These are phyloP conservation scores for Cladosporium sp. DNA, from an alignment of 2,329 filamentous ascomycete genomes.

Conservation along the genomic window DNA sequence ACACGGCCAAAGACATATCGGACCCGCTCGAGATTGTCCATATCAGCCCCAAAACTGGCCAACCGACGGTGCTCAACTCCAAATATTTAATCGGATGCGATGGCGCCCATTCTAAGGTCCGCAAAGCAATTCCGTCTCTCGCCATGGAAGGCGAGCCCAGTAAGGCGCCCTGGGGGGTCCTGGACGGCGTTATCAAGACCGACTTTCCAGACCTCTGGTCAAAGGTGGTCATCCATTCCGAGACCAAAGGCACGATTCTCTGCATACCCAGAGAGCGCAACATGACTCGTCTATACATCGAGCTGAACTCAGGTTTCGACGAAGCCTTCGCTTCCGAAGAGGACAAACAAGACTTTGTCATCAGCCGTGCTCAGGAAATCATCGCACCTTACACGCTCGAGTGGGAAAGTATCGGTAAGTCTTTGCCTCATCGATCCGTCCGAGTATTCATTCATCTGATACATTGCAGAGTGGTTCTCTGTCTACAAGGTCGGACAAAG, in stretches of 20 bases:
- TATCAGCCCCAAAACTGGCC: slow-evolving; percentile 34
- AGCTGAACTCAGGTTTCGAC: slow-evolving; percentile 35
- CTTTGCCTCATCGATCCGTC: not conserved
- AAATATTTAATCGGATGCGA: slow-evolving; percentile 68
- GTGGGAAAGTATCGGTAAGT: slow-evolving; percentile 39
- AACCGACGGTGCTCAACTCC: slow-evolving; percentile 45
- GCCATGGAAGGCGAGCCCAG: slow-evolving; percentile 44
- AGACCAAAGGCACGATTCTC: slow-evolving; percentile 64
- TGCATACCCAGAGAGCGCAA: slow-evolving; percentile 69
- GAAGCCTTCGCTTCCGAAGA: slow-evolving; percentile 30
- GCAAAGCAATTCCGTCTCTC: slow-evolving; percentile 56
- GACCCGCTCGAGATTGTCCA: slow-evolving; percentile 31
- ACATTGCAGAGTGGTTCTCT: slow-evolving; percentile 44
- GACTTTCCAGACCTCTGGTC: slow-evolving; percentile 73
- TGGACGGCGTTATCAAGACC: slow-evolving; percentile 66
- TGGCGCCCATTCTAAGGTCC: slow-evolving; percentile 66
- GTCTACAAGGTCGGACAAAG: slow-evolving; percentile 48
- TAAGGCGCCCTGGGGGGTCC: slow-evolving; percentile 64
- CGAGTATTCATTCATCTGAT: too few relatives aligned
- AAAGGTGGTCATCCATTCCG: slow-evolving; percentile 64
- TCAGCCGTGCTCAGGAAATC: slow-evolving; percentile 54
- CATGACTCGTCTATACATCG: slow-evolving; percentile 60
- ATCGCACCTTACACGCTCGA: slow-evolving; percentile 42
- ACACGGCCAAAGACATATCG: slow-evolving; percentile 26
- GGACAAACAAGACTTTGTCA: slow-evolving; percentile 62